Evolutionary conservation across 2,329 filamentous ascomycete species (phyloP).

Genomic region (Cordyceps farinosa): DNA sequence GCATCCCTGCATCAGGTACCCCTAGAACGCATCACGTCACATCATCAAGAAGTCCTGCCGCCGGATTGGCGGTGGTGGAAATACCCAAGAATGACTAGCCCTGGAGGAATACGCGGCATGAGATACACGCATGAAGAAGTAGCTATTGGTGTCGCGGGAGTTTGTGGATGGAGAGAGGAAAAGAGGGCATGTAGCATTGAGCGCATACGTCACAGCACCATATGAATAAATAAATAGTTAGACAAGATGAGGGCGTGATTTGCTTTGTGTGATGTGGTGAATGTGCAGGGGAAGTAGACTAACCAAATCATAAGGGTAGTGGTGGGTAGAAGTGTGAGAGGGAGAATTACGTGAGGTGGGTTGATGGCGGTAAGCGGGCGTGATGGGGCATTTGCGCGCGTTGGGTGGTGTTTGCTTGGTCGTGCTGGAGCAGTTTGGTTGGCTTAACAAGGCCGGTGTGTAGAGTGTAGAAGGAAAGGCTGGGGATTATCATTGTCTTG

Average conservation of each 20-base stretch:
- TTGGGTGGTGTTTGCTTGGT: too few species aligned
- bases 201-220: slow-evolving; percentile 17
- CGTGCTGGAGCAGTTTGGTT: too few species aligned
- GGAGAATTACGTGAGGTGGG: not conserved
- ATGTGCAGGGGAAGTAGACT: not conserved
- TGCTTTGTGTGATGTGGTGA: not conserved
- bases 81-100: slow-evolving; percentile 15
- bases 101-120: slow-evolving; percentile 1
- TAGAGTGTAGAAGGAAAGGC: not conserved
- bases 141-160: slow-evolving; percentile 3
- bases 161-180: not conserved
- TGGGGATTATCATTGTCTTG: not conserved
- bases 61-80: slow-evolving; percentile 11
- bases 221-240: slow-evolving; percentile 14
- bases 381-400: not conserved
- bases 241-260: not conserved
- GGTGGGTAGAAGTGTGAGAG: too few species aligned
- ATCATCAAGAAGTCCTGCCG: slow-evolving; percentile 11
- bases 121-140: not conserved
- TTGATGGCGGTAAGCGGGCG: not conserved
- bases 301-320: not conserved
- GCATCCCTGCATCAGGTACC: not conserved
- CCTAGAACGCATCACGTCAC: slow-evolving; percentile 17
- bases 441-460: too few species aligned
- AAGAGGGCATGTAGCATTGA: slow-evolving; percentile 17